Evolutionary conservation across 73 alveolate genomes (phyloP).

Genomic region (Paramecium pentaurelia): DNA sequence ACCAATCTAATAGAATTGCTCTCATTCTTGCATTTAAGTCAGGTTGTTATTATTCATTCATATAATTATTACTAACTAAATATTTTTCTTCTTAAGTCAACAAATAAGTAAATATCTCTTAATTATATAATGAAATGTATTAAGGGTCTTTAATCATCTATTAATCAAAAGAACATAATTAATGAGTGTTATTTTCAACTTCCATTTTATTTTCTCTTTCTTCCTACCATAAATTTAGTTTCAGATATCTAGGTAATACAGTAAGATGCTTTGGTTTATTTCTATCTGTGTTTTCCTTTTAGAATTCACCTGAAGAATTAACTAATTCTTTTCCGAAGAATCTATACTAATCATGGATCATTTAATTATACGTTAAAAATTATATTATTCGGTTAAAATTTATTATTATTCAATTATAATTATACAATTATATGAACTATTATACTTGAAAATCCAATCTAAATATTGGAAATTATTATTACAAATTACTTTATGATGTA

Average conservation of each 20-base stretch:
- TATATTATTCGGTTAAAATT: background rate
- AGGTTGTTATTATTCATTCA: conserved; percentile 51
- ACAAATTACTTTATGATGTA: conserved; percentile 42
- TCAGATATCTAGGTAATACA: conserved; percentile 15
- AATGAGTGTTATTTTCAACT: background rate
- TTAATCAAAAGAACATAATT: background rate
- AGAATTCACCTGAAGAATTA: conserved; percentile 26
- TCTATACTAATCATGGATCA: background rate
- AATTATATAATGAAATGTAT: background rate
- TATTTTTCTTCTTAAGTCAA: background rate
- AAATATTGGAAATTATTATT: conserved; percentile 72
- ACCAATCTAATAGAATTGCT: conserved; percentile 78
- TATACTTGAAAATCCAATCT: conserved; percentile 66
- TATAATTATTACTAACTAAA: background rate
- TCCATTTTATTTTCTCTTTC: conserved; percentile 14
- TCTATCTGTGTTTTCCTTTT: background rate
- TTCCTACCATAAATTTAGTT: conserved; percentile 22
- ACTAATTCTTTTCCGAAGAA: conserved; percentile 22
- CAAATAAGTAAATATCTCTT: background rate
- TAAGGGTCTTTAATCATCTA: background rate
- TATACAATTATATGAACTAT: conserved; percentile 29
- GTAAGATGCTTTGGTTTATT: conserved; percentile 41
- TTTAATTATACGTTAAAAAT: conserved; percentile 27
- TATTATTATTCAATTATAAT: conserved; percentile 19
- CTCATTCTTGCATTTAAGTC: conserved; percentile 79